Base-by-base conservation (phyloP, 2,329 filamentous ascomycete genomes). In the Trichoderma sp. region DNA sequence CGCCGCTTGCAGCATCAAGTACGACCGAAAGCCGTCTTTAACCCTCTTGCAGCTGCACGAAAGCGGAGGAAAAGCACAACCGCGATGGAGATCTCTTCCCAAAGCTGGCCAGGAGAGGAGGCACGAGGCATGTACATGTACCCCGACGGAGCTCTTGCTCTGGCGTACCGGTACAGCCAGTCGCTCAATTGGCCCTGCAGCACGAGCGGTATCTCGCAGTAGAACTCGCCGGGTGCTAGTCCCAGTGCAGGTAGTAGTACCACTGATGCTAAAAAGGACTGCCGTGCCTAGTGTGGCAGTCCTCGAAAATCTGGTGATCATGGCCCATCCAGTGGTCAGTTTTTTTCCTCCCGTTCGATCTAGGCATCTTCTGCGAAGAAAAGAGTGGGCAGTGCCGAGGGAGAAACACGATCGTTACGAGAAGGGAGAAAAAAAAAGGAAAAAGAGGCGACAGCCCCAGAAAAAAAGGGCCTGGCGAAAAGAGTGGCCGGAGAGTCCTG, bases 11-110 rank as follows among this genome's bases (percentile, higher is more conserved):
- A 59, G 16, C n/a, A 35, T 27, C 27, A 27, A 27, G 27, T 11
- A 49, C 16, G 55, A 67, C 40, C 37, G 31, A 58, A 67, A n/a
- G 55, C 55, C 63, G 63, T 52, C 55, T 52, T 52, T 67, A 52
- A 47, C 63, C 63, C 40, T 67, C 47, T 40, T 24, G 5, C 14
- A 58, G 35, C 53, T 67, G 63, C 63, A 67, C 16, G 63, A 67
- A 67, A 67, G 63, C 63, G 63, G 63, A 58, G 63, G 63, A 66
- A 35, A 27, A 66, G 53, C 37, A 49, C 63, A 49, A 29, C 37
- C 63, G 63, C 19, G 49, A 66, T 53, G 63, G 53, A 66, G 63
- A 66, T 66, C 63, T 58, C 55, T 67, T 67, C 55, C 63, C 55
- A 67, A 56, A 67, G 63, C 49, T 35, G 52, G 55, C 52, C 37